Base-by-base conservation (phyloP, 108 stramenopile genomes). In the Cyclostephanos tholiformis region DNA sequence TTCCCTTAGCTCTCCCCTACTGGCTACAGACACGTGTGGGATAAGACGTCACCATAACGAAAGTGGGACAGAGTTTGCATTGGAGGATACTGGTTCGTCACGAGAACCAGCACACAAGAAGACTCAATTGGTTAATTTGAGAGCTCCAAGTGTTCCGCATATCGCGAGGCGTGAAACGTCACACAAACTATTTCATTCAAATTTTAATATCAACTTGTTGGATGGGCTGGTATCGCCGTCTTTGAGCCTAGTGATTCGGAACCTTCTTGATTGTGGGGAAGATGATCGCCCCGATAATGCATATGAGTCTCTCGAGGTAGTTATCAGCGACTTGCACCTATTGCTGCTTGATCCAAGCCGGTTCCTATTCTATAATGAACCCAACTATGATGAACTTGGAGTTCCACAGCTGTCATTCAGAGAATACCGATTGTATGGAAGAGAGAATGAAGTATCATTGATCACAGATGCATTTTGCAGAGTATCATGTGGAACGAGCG, bases 381-480 rank as follows among this genome's bases (percentile, higher is more conserved):
- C n/a, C n/a, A n/a, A n/a, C n/a, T n/a, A n/a, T n/a, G n/a, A n/a
- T n/a, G n/a, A n/a, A n/a, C n/a, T n/a, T n/a, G n/a, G n/a, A n/a
- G n/a, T n/a, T n/a, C n/a, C n/a, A n/a, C n/a, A n/a, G n/a, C n/a
- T n/a, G n/a, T n/a, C n/a, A n/a, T n/a, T n/a, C n/a, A 30, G 38
- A 59, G 56, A 67, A n/a, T 23, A 66, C 69, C 71, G 65, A 44
- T 56, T 79, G 43, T 79, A 79, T 49, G 76, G 76, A 9, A 32
- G 76, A 12, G 32, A 62, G 46, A 63, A 69, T 27, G 68, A 77
- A 27, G 43, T 69, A 8, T 39, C 67, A 4, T n/a, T 43, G 11
- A 48, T 77, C 44, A 70, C 26, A 69, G 71, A 2, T 58, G 44
- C 17, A 55, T 26, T n/a, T n/a, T n/a, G n/a, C n/a, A n/a, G n/a